phyloP scores from a whole-genome alignment of 352 stramenopile genomes.

The Globisporangium alternatum region DNA sequence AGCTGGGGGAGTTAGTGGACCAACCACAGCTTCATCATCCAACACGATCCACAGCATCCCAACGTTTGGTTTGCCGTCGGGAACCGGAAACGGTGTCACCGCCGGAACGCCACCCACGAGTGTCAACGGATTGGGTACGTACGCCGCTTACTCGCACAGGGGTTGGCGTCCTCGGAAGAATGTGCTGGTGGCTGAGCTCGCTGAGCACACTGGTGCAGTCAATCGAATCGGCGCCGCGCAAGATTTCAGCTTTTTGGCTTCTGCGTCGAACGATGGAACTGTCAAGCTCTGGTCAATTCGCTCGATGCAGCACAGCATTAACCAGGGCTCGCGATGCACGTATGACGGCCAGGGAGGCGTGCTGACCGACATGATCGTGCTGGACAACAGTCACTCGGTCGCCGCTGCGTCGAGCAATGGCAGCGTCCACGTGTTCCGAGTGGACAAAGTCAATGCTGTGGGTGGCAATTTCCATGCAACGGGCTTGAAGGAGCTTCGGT shows the following conservation, averaged over 20 bases:
- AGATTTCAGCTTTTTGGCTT: constrained; percentile 96
- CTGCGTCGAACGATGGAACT: constrained; percentile 94
- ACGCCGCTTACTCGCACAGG: constrained; percentile 40
- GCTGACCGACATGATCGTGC: constrained; percentile 92
- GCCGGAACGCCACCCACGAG: constrained; percentile 25
- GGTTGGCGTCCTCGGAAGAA: constrained; percentile 86
- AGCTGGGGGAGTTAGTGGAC: constrained; percentile 9
- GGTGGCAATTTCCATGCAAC: constrained; percentile 69
- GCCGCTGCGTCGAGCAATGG: constrained; percentile 89
- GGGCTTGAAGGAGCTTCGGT: constrained; percentile 69
- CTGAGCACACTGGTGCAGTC: constrained; percentile 92
- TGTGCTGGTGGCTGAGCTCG: constrained; percentile 78
- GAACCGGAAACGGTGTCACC: constrained; percentile 13
- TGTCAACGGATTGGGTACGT: constrained; percentile 26
- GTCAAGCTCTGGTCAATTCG: constrained; percentile 95
- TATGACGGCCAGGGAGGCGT: constrained; percentile 92
- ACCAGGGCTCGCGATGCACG: constrained; percentile 90
- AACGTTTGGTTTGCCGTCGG: constrained; percentile 6
- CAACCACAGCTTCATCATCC: constrained; percentile 24
- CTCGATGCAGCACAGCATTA: constrained; percentile 92
- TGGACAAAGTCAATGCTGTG: constrained; percentile 87
- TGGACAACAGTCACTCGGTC: constrained; percentile 96
- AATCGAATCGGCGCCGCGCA: constrained; percentile 91
- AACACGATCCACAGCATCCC: constrained; percentile 24
- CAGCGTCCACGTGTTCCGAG: constrained; percentile 94